Percentiles rank a stretch among this genome's conserved stretches.
Evolutionary conservation across 805 yeast species (phyloP).

Genomic region (Torulaspora microellipsoides): DNA sequence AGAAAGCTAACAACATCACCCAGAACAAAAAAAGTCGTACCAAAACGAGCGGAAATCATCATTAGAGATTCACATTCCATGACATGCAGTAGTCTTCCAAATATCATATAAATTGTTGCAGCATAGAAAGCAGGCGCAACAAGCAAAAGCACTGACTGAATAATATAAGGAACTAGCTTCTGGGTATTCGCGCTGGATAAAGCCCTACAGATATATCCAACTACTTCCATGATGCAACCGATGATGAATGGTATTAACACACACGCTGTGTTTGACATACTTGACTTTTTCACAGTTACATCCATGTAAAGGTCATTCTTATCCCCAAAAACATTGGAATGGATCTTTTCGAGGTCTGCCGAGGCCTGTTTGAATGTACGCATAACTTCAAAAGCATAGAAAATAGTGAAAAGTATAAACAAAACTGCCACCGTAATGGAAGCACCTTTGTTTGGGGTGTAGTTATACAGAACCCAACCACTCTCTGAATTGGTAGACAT

Average conservation of each 20-base stretch:
- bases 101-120: conserved; percentile 33
- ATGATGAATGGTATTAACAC: conserved; percentile 24
- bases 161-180: conserved; percentile 19
- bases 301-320: too few species aligned
- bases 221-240: conserved; percentile 26
- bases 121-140: conserved; percentile 34
- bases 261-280: background rate
- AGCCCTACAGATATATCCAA: conserved; percentile 29
- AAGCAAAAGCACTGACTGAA: conserved; percentile 27
- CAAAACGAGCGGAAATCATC: conserved; percentile 22
- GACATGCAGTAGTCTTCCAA: conserved; percentile 25
- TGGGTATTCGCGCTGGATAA: conserved; percentile 13
- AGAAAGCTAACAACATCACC: conserved; percentile 33
- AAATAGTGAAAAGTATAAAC: conserved; percentile 9
- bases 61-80: conserved; percentile 19
- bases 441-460: conserved; percentile 17
- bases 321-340: background rate
- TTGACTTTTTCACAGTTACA: too few species aligned
- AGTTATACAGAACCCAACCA: conserved; percentile 9
- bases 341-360: background rate
- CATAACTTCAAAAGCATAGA: background rate
- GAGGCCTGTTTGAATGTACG: background rate
- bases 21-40: conserved; percentile 30
- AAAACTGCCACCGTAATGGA: conserved; percentile 13
- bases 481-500: too few species aligned